Conservation (phyloP, 176 grass and related monocot species). For the Aegilops umbellulata region DNA sequence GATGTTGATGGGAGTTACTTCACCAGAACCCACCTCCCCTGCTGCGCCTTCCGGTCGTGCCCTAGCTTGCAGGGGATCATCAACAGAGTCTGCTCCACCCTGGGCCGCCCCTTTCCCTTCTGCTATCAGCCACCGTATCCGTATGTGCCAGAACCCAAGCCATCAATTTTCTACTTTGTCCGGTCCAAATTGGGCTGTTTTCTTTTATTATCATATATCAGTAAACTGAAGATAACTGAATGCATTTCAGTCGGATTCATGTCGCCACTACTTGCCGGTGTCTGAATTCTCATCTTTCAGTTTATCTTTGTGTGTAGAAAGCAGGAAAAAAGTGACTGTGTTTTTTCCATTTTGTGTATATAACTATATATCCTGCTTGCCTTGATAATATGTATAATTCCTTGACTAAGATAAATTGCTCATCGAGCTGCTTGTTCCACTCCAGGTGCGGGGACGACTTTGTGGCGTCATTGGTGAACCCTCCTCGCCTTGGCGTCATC, state of each 20-base stretch:
- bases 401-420: neutral
- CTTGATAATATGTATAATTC: neutral
- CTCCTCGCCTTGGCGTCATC: neutral
- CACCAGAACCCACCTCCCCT: neutral
- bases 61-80: neutral
- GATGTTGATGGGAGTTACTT: neutral
- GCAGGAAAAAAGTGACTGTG: no score
- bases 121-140: neutral
- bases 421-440: neutral
- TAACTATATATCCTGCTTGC: no score
- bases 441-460: neutral
- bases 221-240: neutral
- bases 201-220: neutral
- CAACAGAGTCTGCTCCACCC: neutral
- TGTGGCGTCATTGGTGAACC: neutral
- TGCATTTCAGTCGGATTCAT: neutral
- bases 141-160: neutral
- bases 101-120: neutral
- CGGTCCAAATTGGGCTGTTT: neutral
- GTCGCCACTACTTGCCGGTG: neutral
- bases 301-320: no score
- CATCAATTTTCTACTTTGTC: neutral
- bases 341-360: no score
- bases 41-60: neutral
- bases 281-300: no score